phyloP scores from a whole-genome alignment of 2,329 filamentous ascomycete species.

The Arthrobotrys conoides region DNA sequence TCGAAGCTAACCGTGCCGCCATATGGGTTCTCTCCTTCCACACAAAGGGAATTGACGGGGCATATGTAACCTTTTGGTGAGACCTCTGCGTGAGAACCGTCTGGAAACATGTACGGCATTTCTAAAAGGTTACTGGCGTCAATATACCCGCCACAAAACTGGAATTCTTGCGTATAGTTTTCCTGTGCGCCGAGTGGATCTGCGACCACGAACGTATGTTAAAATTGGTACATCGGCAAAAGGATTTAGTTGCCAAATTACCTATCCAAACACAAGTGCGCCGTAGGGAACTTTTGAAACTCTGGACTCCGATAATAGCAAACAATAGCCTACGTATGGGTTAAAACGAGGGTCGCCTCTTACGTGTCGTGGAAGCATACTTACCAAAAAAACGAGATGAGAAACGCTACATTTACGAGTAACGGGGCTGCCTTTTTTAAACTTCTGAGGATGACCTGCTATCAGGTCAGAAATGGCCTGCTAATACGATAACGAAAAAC shows the following conservation, averaged over 20 bases:
- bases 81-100: constrained; percentile 70
- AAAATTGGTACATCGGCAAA: not conserved
- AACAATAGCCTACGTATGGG: constrained; percentile 75
- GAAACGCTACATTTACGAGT: constrained; percentile 90
- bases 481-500: not conserved
- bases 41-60: constrained; percentile 83
- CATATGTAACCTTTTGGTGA: constrained; percentile 87
- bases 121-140: constrained; percentile 73
- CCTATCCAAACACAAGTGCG: constrained; percentile 85
- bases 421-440: constrained; percentile 94
- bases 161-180: constrained; percentile 76
- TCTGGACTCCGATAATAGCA: constrained; percentile 95
- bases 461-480: constrained; percentile 21
- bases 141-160: constrained; percentile 90
- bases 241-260: constrained; percentile 68
- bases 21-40: constrained; percentile 83
- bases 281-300: constrained; percentile 86
- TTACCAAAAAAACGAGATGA: constrained; percentile 94
- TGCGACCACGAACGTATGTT: constrained; percentile 67
- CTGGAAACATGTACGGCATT: constrained; percentile 77
- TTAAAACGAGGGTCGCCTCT: not conserved
- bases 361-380: not conserved
- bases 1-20: constrained; percentile 93
- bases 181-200: constrained; percentile 68
- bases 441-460: constrained; percentile 89